phyloP scores from a whole-genome alignment of 2,329 filamentous ascomycete species.

The Phaeosphaeriaceae sp. region DNA sequence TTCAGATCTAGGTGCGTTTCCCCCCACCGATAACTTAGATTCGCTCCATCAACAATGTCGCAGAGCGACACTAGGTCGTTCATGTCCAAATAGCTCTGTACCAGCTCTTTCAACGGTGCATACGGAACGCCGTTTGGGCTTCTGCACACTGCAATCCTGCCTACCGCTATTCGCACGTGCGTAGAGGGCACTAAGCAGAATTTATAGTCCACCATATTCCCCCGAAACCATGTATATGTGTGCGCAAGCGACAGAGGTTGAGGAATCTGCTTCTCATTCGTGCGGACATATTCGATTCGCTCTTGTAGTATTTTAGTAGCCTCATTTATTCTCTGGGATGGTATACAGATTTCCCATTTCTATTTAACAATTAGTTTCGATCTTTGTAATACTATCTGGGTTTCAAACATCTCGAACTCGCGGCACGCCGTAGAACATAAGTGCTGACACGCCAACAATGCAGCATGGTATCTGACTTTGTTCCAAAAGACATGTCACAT shows the following conservation, averaged over 20 bases:
- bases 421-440: slow-evolving; percentile 8
- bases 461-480: slow-evolving; percentile 3
- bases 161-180: slow-evolving; percentile 1
- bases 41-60: slow-evolving; percentile 3
- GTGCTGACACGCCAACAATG: slow-evolving; percentile 5
- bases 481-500: slow-evolving; percentile 1
- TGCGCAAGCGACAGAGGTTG: slow-evolving; percentile 3
- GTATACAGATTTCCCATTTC: slow-evolving; percentile 1
- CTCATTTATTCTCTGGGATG: background rate
- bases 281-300: slow-evolving; percentile 1
- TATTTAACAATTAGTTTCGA: background rate
- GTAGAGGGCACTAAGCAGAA: slow-evolving; percentile 2
- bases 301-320: background rate
- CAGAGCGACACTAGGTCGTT: slow-evolving; percentile 1
- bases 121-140: background rate
- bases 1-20: background rate
- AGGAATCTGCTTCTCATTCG: slow-evolving; percentile 1
- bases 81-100: slow-evolving; percentile 3
- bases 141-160: background rate
- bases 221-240: slow-evolving; percentile 1
- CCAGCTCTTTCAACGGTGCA: background rate
- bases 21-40: background rate
- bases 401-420: too few species aligned
- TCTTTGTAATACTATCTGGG: background rate
- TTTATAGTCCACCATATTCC: background rate